phyloP scores from a whole-genome alignment of 2,329 filamentous ascomycete species.

The Drechmeria coniospora region DNA sequence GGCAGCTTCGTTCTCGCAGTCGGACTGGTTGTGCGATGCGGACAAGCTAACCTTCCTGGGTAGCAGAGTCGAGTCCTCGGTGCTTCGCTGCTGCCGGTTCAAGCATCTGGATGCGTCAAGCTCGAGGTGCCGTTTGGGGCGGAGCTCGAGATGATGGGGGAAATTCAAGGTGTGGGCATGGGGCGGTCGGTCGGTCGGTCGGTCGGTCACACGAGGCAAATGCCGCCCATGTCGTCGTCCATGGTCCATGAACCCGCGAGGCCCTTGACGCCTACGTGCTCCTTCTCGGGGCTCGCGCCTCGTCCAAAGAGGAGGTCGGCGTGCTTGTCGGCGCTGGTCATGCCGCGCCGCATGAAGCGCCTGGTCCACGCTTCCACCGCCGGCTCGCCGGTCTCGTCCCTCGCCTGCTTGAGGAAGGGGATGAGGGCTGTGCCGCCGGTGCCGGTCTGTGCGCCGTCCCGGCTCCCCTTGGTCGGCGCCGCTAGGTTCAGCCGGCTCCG shows the following conservation, averaged over 20 bases:
- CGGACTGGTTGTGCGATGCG: no score
- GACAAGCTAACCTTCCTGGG: no score
- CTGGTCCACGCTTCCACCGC: conserved; percentile 55
- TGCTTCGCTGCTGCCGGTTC: no score
- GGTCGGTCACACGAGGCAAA: conserved; percentile 39
- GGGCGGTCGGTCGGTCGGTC: no score
- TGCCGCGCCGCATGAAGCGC: conserved; percentile 36
- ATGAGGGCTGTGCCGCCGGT: conserved; percentile 91
- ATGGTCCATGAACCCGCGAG: conserved; percentile 80
- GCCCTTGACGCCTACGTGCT: conserved; percentile 41
- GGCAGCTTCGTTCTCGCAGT: no score
- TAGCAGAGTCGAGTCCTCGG: no score
- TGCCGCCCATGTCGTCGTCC: conserved; percentile 59
- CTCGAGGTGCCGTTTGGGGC: no score
- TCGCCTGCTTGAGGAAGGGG: conserved; percentile 88
- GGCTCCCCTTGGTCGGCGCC: conserved; percentile 33
- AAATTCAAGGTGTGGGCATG: no score
- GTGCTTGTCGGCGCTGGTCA: conserved; percentile 24
- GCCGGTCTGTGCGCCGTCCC: conserved; percentile 54
- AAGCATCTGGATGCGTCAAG: no score
- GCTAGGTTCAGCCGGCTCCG: conserved; percentile 45
- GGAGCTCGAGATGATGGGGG: no score
- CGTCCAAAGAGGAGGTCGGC: conserved; percentile 45
- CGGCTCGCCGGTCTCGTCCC: conserved; percentile 89
- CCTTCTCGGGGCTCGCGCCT: conserved; percentile 23